Evolutionary conservation across 345 rosid species (phyloP), one percentile per base, ranked within the genome.

Genomic region (Corchorus olitorius): DNA sequence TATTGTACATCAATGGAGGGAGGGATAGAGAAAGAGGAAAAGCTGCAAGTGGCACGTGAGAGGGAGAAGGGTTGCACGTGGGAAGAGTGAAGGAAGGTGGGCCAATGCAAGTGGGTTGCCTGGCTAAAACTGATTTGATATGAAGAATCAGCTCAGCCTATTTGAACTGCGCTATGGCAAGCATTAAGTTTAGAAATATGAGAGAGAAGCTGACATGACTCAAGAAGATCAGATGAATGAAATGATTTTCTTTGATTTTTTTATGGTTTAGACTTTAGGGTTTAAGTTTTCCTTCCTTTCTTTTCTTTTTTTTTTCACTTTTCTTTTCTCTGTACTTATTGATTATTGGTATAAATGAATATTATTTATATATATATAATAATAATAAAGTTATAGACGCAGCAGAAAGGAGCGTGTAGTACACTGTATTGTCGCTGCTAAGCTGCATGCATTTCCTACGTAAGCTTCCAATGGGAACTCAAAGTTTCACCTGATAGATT

Each of bases 31-130:
- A 58, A 22, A 65, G 52, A 19, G 65, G 65, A 52, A 74, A 77
- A 22, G 70, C 65, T 59, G 73, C 7, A 20, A 64, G 34, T 35
- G 71, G 80, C 72, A 81, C 83, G 81, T 78, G 83, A 56, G 79
- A 53, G 15, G 1, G 7, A 1, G 39, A 35, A 35, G 9, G 2
- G 13, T 70, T 14, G n/a, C 78, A 81, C 83, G 88, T 83, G 88
- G 50, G 76, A 78, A 62, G 49, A 46, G 52, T 63, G 34, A 52
- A 72, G 17, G 78, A 33, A 4, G 48, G 52, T 14, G 71, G 69
- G 33, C 43, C 27, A 20, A n/a, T 43, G 55, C 76, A 64, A 69
- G 71, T 60, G 73, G 39, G 20, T 55, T 61, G 56, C 27, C 27
- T 27, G 14, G 59, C 4, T 17, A 10, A 19, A 41, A n/a, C 8